Percentiles rank a stretch among this genome's conserved stretches.
Conservation (phyloP, 176 grass and related monocot genomes). For the Bonia amplexicaulis region DNA sequence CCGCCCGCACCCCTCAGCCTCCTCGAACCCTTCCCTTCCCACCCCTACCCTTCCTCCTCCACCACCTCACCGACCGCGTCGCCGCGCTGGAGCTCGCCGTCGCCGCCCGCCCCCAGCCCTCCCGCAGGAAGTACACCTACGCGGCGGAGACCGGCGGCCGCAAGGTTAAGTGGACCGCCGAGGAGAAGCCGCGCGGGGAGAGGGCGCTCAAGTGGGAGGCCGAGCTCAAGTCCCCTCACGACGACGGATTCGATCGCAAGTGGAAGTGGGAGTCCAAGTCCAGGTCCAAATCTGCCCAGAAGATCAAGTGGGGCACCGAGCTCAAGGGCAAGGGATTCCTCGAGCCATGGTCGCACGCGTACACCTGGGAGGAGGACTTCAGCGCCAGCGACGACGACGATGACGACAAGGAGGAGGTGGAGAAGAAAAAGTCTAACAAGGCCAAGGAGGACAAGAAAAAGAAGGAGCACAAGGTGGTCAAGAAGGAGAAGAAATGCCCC, state of each 20-base stretch:
- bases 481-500: constrained; percentile 32
- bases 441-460: constrained; percentile 15
- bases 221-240: constrained; percentile 46
- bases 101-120: constrained; percentile 11
- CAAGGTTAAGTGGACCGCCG: constrained; percentile 69
- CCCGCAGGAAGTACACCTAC: constrained; percentile 58
- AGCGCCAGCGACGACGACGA: constrained; percentile 1
- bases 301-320: constrained; percentile 59
- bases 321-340: constrained; percentile 72
- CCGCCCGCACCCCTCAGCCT: not conserved
- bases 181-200: constrained; percentile 52
- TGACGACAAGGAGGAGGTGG: not conserved
- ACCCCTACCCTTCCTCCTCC: constrained; percentile 31
- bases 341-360: constrained; percentile 48
- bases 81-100: constrained; percentile 58
- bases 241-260: constrained; percentile 84
- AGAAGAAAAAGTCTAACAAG: not conserved
- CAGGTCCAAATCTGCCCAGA: constrained; percentile 25
- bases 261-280: constrained; percentile 70
- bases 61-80: constrained; percentile 66
- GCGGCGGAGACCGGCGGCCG: constrained; percentile 48
- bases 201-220: constrained; percentile 50
- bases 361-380: constrained; percentile 57
- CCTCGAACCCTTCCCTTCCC: constrained; percentile 16
- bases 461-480: constrained; percentile 9